Conservation (phyloP, 2,329 filamentous ascomycete genomes). For the Epichloe bromicola region DNA sequence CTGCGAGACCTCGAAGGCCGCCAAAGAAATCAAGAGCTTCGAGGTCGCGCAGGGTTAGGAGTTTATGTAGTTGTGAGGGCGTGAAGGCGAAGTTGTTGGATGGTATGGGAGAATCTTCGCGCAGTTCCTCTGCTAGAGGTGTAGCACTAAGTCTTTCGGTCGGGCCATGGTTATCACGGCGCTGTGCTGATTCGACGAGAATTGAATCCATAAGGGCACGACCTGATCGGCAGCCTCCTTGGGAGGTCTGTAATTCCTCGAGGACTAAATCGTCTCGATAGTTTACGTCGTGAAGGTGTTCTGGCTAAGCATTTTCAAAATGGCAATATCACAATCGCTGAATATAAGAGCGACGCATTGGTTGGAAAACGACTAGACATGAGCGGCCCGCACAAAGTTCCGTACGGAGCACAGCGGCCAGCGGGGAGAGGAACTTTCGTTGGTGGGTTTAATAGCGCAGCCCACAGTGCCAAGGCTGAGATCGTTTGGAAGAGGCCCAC, state of each 20-base stretch:
- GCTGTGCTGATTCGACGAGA: neutral
- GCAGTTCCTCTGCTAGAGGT: conserved; percentile 12
- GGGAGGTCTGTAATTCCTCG: neutral
- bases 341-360: too few relatives aligned
- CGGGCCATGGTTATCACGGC: conserved; percentile 3
- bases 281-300: neutral
- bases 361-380: neutral
- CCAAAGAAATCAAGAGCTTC: conserved; percentile 37
- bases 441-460: neutral
- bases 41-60: conserved; percentile 36
- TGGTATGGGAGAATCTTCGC: conserved; percentile 13
- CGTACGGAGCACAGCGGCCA: neutral
- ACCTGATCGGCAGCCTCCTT: neutral
- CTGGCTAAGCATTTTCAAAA: conserved; percentile 1
- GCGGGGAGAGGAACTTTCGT: neutral
- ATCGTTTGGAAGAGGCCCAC: too few relatives aligned
- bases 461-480: too few relatives aligned
- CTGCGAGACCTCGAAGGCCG: conserved; percentile 38
- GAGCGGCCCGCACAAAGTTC: neutral
- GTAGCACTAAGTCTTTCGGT: conserved; percentile 6
- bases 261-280: neutral
- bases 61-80: conserved; percentile 38
- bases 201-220: conserved; percentile 5
- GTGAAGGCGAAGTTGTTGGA: conserved; percentile 40
- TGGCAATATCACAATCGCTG: neutral